Evolutionary conservation across 139 green algal species (phyloP).

Genomic region (Chlorella sorokiniana): DNA sequence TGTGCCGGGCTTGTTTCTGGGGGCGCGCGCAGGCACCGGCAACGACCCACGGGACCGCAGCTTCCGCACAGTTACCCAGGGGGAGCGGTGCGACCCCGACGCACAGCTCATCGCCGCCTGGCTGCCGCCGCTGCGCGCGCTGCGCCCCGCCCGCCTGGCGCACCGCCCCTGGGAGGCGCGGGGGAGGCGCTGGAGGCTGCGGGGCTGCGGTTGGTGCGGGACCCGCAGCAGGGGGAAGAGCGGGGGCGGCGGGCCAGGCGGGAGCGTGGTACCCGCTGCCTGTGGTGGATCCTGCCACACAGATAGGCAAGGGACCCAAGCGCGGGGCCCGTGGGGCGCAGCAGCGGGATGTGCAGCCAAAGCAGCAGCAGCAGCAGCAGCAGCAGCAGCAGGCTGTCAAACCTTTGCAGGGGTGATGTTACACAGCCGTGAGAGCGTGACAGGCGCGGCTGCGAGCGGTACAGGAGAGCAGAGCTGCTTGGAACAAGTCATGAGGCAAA

Average conservation of each 20-base stretch:
- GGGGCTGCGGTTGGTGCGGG: background rate
- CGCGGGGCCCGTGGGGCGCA: too few relatives aligned
- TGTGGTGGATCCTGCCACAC: slow-evolving; percentile 19
- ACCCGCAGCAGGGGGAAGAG: background rate
- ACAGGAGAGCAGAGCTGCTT: too few relatives aligned
- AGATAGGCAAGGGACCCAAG: slow-evolving; percentile 31
- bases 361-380: background rate
- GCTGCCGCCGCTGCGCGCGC: slow-evolving; percentile 55
- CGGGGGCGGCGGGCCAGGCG: background rate
- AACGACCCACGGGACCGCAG: slow-evolving; percentile 55
- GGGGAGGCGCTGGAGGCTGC: background rate
- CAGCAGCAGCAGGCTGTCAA: background rate
- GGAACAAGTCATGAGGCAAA: too few relatives aligned
- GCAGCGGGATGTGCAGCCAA: background rate
- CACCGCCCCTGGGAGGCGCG: slow-evolving; percentile 45
- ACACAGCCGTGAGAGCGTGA: too few relatives aligned
- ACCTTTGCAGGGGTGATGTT: too few relatives aligned
- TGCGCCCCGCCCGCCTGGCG: slow-evolving; percentile 31
- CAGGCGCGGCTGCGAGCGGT: too few relatives aligned
- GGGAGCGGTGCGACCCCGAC: slow-evolving; percentile 59
- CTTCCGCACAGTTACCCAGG: slow-evolving; percentile 68
- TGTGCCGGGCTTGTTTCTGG: background rate
- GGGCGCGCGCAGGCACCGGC: slow-evolving; percentile 36
- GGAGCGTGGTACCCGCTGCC: slow-evolving; percentile 15
- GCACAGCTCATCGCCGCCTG: slow-evolving; percentile 45